phyloP scores from a whole-genome alignment of 2,329 filamentous ascomycete species.

The Aspergillus ochraceoroseus region DNA sequence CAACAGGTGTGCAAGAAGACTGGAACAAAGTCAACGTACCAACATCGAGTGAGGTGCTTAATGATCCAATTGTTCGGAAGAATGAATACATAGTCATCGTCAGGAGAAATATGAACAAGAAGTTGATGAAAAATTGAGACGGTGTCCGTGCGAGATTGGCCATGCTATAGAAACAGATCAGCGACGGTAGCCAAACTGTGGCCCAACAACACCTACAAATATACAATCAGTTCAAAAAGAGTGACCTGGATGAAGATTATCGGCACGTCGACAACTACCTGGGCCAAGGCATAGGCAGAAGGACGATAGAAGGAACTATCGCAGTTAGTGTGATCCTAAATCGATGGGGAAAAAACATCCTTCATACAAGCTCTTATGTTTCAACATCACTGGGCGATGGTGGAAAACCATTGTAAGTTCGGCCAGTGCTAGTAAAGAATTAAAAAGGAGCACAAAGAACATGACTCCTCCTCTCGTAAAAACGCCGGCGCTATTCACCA shows the following conservation, averaged over 20 bases:
- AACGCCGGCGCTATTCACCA: conserved; percentile 43
- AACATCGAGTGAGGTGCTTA: conserved; percentile 49
- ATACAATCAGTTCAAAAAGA: conserved; percentile 58
- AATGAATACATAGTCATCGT: conserved; percentile 55
- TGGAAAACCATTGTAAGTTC: conserved; percentile 59
- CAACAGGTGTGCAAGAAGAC: conserved; percentile 1
- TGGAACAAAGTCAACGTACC: conserved; percentile 28
- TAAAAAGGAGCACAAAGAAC: conserved; percentile 61
- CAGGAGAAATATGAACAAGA: conserved; percentile 52
- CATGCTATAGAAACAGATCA: conserved; percentile 41
- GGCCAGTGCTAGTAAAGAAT: conserved; percentile 56
- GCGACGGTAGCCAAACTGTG: neutral
- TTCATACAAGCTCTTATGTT: conserved; percentile 63
- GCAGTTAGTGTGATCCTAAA: conserved; percentile 10
- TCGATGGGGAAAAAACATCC: neutral
- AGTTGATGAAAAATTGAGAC: conserved; percentile 59
- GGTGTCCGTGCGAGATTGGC: conserved; percentile 52
- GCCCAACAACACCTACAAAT: conserved; percentile 43
- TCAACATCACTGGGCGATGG: conserved; percentile 61
- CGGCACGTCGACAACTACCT: conserved; percentile 55
- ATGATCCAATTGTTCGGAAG: conserved; percentile 48
- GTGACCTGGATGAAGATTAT: conserved; percentile 55
- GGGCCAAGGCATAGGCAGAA: conserved; percentile 55
- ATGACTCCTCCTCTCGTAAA: conserved; percentile 59
- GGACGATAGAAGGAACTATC: conserved; percentile 59